These are phyloP conservation scores for Dothideomycetes sp. DNA, from an alignment of 2,329 filamentous ascomycete genomes.

Conservation along the genomic window DNA sequence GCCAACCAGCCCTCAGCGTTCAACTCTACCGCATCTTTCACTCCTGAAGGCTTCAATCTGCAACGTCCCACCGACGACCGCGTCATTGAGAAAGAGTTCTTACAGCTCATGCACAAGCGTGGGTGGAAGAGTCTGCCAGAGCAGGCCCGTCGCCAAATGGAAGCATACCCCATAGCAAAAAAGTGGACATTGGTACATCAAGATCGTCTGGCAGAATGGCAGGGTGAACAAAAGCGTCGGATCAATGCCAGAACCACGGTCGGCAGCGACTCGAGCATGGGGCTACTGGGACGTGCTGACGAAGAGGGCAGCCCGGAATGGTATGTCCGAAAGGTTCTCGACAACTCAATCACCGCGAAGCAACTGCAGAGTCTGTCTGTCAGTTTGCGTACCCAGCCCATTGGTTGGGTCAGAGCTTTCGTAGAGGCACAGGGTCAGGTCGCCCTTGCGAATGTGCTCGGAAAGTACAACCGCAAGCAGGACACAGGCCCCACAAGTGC, in stretches of 20 bases:
- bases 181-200: constrained; percentile 98
- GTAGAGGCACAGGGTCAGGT: constrained; percentile 97
- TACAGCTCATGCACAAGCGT: constrained; percentile 91
- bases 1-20: constrained; percentile 38
- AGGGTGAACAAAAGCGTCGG: constrained; percentile 85
- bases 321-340: constrained; percentile 96
- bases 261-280: constrained; percentile 57
- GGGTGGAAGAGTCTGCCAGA: constrained; percentile 97
- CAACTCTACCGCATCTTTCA: constrained; percentile 41
- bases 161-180: constrained; percentile 85
- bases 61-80: constrained; percentile 70
- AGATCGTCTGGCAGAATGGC: constrained; percentile 84
- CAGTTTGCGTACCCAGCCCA: constrained; percentile 89
- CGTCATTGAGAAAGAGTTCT: constrained; percentile 82
- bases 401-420: constrained; percentile 92
- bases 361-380: constrained; percentile 88
- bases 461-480: constrained; percentile 86
- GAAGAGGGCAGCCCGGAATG: constrained; percentile 96
- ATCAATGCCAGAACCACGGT: constrained; percentile 59
- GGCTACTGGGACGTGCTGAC: constrained; percentile 70
- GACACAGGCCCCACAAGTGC: constrained; percentile 58
- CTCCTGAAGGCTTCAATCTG: constrained; percentile 50
- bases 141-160: constrained; percentile 89
- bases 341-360: constrained; percentile 85
- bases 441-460: constrained; percentile 83